Percentiles rank a stretch among this genome's conserved stretches.
phyloP scores from a whole-genome alignment of 192 early-diverging fungal genomes.

The Entomortierella lignicola region DNA sequence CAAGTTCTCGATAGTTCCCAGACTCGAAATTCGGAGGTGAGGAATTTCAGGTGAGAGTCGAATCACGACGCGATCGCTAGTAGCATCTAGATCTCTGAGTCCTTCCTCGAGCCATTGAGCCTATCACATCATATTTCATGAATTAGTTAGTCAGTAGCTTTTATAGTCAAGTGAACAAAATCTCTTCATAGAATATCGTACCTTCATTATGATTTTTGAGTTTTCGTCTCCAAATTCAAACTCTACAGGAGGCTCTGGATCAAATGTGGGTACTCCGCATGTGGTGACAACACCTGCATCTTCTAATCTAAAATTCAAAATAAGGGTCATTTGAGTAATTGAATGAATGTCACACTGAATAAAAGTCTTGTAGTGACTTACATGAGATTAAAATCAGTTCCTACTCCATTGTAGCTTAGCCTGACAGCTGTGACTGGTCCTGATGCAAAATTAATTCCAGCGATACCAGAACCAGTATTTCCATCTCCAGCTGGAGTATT shows the following conservation, averaged over 20 bases:
- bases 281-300: slow-evolving; percentile 43
- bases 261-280: slow-evolving; percentile 39
- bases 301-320: slow-evolving; percentile 17
- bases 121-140: not conserved
- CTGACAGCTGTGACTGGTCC: slow-evolving; percentile 28
- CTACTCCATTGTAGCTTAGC: slow-evolving; percentile 40
- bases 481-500: not conserved
- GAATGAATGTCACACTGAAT: not conserved
- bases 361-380: slow-evolving; percentile 3
- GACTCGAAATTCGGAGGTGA: slow-evolving; percentile 43
- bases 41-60: slow-evolving; percentile 45
- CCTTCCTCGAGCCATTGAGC: slow-evolving; percentile 50
- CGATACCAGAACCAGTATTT: not conserved
- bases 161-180: not conserved
- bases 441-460: not conserved
- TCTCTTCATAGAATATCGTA: not conserved
- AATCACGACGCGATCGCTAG: slow-evolving; percentile 40
- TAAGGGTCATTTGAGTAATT: not conserved
- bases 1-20: slow-evolving; percentile 46
- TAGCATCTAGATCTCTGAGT: slow-evolving; percentile 41
- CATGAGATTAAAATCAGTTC: slow-evolving; percentile 32
- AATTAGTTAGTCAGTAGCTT: not conserved
- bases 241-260: slow-evolving; percentile 29
- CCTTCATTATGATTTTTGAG: slow-evolving; percentile 44
- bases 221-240: slow-evolving; percentile 43